Evolutionary conservation across 495 filamentous ascomycete species (phyloP).

Genomic region (Rhypophila decipiens): DNA sequence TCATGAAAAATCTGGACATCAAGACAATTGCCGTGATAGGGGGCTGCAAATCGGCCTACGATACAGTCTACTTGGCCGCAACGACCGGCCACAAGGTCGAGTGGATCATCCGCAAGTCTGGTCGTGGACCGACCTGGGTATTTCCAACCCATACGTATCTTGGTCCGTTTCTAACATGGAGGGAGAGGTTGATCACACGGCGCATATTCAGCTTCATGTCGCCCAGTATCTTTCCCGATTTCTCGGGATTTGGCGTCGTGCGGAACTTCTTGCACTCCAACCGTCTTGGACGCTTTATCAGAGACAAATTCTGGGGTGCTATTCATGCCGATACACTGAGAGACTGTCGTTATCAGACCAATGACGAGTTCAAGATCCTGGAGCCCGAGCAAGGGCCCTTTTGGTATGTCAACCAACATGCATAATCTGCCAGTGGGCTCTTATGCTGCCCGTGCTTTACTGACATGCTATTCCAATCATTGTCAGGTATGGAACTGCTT

Average conservation of each 20-base stretch:
- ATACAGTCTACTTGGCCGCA: slow-evolving; percentile 60
- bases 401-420: slow-evolving; percentile 41
- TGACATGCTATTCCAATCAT: not conserved
- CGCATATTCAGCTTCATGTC: slow-evolving; percentile 38
- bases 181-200: slow-evolving; percentile 39
- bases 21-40: slow-evolving; percentile 52
- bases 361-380: slow-evolving; percentile 47
- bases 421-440: not conserved
- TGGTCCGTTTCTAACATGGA: slow-evolving; percentile 19
- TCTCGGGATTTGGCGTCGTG: slow-evolving; percentile 17
- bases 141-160: slow-evolving; percentile 28
- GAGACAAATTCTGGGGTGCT: slow-evolving; percentile 54
- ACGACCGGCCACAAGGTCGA: slow-evolving; percentile 55
- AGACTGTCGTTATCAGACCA: slow-evolving; percentile 46
- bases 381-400: slow-evolving; percentile 52
- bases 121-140: slow-evolving; percentile 65
- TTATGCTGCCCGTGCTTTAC: slow-evolving; percentile 15
- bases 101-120: slow-evolving; percentile 67
- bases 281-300: slow-evolving; percentile 52
- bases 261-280: slow-evolving; percentile 43
- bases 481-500: slow-evolving; percentile 18
- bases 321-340: slow-evolving; percentile 47
- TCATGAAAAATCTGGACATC: slow-evolving; percentile 16
- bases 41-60: slow-evolving; percentile 67
- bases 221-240: slow-evolving; percentile 15